A percentile compares a stretch with the other conserved stretches of the same genome.
Evolutionary conservation across 495 filamentous ascomycete species (phyloP).

Genomic region (Penicillium paradoxum): DNA sequence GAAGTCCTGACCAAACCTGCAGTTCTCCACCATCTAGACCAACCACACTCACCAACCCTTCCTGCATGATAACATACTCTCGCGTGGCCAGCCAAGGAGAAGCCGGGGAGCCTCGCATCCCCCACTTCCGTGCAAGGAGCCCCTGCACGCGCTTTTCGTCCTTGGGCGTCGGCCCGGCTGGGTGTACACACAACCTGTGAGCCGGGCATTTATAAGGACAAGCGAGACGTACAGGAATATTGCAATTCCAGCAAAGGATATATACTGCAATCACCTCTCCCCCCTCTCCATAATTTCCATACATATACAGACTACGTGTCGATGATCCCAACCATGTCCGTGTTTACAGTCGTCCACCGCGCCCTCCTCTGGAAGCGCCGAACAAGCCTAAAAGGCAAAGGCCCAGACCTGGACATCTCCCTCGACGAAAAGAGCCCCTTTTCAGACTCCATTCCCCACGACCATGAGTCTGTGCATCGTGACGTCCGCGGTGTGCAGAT

Average conservation of each 20-base stretch:
- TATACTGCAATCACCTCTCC: background rate
- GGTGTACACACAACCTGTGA: constrained; percentile 4
- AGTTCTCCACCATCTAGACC: constrained; percentile 13
- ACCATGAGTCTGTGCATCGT: constrained; percentile 13
- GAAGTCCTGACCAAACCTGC: constrained; percentile 23
- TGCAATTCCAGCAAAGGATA: too few species aligned
- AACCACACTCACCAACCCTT: constrained; percentile 11
- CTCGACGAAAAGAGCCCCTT: background rate
- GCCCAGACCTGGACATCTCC: constrained; percentile 7
- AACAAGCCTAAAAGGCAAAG: constrained; percentile 18
- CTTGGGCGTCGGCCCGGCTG: constrained; percentile 9
- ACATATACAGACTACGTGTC: background rate
- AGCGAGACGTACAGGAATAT: too few species aligned
- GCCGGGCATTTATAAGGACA: constrained; percentile 11
- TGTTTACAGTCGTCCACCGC: constrained; percentile 23
- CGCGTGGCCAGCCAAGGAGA: constrained; percentile 26
- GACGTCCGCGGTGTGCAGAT: constrained; percentile 24
- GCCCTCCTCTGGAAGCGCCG: constrained; percentile 21
- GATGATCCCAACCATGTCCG: constrained; percentile 17
- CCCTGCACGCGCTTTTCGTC: constrained; percentile 20
- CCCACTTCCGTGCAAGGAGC: constrained; percentile 19
- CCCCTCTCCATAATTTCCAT: background rate
- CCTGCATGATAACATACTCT: constrained; percentile 10
- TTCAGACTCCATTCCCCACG: background rate
- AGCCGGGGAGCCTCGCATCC: constrained; percentile 13